Evolutionary conservation across 495 filamentous ascomycete species (phyloP).

Genomic region (Thermothielavioides terrestris): DNA sequence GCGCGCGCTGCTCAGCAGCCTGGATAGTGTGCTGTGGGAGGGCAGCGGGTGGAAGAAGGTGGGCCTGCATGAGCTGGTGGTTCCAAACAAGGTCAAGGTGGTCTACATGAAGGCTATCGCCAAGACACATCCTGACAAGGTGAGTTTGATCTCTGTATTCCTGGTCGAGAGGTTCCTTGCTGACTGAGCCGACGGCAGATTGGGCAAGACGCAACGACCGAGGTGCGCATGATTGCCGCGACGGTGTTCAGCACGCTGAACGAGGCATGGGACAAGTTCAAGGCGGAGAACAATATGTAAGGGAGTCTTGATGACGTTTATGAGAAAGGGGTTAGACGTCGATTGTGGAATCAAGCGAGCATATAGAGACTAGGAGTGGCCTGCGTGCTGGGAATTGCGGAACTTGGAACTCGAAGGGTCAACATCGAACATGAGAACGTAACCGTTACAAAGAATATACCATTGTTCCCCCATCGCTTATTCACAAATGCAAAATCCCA

Average conservation of each 20-base stretch:
- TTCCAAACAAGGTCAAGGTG: conserved; percentile 90
- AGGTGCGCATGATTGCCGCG: conserved; percentile 85
- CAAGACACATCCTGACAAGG: conserved; percentile 98
- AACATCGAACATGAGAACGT: too few species aligned
- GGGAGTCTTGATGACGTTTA: neutral
- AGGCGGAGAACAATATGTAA: conserved; percentile 72
- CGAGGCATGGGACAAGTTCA: conserved; percentile 98
- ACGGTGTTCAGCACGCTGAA: conserved; percentile 89
- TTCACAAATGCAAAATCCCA: too few species aligned
- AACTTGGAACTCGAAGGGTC: too few species aligned
- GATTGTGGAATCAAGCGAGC: neutral
- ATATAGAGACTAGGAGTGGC: too few species aligned
- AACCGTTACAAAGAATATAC: too few species aligned
- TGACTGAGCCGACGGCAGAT: conserved; percentile 48
- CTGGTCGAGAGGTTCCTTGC: conserved; percentile 2
- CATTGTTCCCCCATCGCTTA: too few species aligned
- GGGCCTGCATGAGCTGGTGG: conserved; percentile 79
- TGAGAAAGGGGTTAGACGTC: neutral
- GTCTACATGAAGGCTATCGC: conserved; percentile 98
- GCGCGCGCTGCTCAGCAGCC: conserved; percentile 74
- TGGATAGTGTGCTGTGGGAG: conserved; percentile 87
- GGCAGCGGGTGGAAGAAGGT: conserved; percentile 95
- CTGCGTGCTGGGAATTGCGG: too few species aligned
- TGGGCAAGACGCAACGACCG: conserved; percentile 78
- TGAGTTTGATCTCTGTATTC: conserved; percentile 35